A percentile compares a stretch with the other conserved stretches of the same genome.
Conservation (phyloP, 169 alveolate genomes). For the Eimeria brunetti region DNA sequence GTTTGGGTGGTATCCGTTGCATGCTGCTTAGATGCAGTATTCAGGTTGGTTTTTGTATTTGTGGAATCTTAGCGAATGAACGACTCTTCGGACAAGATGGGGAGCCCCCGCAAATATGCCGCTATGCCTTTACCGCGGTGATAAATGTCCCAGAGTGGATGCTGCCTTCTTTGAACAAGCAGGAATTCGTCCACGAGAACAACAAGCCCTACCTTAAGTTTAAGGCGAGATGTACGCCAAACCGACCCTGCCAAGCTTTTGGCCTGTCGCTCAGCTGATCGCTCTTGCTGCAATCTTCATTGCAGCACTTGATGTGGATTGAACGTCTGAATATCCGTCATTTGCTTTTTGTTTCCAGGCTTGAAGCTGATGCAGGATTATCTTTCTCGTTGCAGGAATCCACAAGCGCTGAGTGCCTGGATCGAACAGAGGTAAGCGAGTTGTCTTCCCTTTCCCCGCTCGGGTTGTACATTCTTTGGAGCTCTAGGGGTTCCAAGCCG, state of each 20-base stretch:
- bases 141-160: constrained; percentile 94
- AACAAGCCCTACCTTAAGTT: constrained; percentile 90
- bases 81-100: constrained; percentile 51
- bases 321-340: background rate
- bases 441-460: background rate
- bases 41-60: background rate
- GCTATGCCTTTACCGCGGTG: constrained; percentile 90
- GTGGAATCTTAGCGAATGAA: constrained; percentile 42
- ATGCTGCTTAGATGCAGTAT: background rate
- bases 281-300: background rate
- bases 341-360: constrained; percentile 2
- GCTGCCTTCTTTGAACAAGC: constrained; percentile 92
- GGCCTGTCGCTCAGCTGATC: background rate
- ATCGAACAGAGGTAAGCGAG: constrained; percentile 72
- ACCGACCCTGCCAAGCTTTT: background rate
- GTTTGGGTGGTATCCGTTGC: background rate
- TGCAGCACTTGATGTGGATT: background rate
- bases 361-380: constrained; percentile 75
- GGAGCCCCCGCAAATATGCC: constrained; percentile 83
- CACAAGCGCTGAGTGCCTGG: constrained; percentile 74
- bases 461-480: background rate
- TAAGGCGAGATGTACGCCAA: constrained; percentile 82
- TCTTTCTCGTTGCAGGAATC: constrained; percentile 76
- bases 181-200: constrained; percentile 93
- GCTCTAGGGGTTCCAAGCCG: background rate